Evolutionary conservation across 2,329 filamentous ascomycete species (phyloP).

Genomic region (Parascedosporium putredinis): DNA sequence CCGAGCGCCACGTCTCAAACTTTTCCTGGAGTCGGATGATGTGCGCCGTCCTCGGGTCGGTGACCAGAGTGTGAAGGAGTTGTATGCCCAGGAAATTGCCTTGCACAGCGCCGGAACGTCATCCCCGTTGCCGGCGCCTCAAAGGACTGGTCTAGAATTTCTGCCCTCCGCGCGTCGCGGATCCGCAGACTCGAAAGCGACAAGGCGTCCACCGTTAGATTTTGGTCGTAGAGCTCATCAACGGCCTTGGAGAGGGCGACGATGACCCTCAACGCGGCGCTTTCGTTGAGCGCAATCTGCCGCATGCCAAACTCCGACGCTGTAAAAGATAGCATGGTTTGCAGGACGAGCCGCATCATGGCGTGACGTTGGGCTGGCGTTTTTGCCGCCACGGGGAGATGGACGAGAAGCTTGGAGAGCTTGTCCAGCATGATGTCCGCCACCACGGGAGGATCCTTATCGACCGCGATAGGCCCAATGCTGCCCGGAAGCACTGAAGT

Average conservation of each 20-base stretch:
- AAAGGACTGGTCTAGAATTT: conserved; percentile 7
- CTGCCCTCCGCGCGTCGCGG: conserved; percentile 2
- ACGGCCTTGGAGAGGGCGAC: conserved; percentile 54
- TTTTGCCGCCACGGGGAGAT: conserved; percentile 23
- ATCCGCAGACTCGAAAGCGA: conserved; percentile 17
- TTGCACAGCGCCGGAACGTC: conserved; percentile 25
- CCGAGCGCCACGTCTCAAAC: conserved; percentile 58
- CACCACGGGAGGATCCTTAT: conserved; percentile 30
- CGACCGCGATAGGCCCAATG: conserved; percentile 53
- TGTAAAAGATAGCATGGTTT: conserved; percentile 50
- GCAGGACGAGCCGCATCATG: conserved; percentile 36
- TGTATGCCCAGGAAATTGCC: conserved; percentile 39
- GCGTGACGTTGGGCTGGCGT: conserved; percentile 27
- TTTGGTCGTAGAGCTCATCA: conserved; percentile 59
- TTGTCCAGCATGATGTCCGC: conserved; percentile 47
- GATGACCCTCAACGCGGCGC: conserved; percentile 64
- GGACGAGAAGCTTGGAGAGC: conserved; percentile 53
- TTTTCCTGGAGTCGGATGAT: conserved; percentile 58
- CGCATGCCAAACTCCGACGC: conserved; percentile 50
- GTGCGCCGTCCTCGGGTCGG: conserved; percentile 32
- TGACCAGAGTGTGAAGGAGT: conserved; percentile 42
- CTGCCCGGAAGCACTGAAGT: conserved; percentile 54
- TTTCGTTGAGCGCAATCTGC: conserved; percentile 58
- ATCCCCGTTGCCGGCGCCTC: background rate
- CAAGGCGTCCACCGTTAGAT: conserved; percentile 27